Percentiles rank a stretch among this genome's conserved stretches.
These are phyloP conservation scores for Aspergillus avenaceus DNA, from an alignment of 495 filamentous ascomycete species.

Conservation along the genomic window DNA sequence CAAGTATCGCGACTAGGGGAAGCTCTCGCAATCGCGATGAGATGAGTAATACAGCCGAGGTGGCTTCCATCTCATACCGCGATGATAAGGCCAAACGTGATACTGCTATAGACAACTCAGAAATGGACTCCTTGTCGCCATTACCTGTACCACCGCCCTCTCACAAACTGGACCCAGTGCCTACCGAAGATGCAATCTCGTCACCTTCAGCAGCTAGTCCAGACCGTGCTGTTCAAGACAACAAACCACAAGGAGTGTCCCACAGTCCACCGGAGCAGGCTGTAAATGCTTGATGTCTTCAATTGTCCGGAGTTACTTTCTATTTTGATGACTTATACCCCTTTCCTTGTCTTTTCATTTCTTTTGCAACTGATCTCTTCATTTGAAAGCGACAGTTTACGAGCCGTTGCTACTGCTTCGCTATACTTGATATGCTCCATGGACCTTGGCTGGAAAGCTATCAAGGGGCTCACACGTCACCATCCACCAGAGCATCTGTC, in stretches of 20 bases:
- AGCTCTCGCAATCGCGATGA: conserved; percentile 28
- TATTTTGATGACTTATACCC: conserved; percentile 8
- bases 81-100: conserved; percentile 13
- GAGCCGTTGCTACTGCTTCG: not conserved
- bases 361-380: not conserved
- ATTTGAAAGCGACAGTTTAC: conserved; percentile 3
- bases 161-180: not conserved
- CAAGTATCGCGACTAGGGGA: conserved; percentile 34
- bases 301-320: conserved; percentile 7
- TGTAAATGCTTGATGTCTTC: conserved; percentile 17
- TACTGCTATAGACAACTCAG: conserved; percentile 10
- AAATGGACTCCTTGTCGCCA: not conserved
- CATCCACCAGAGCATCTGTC: not conserved
- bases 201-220: no score
- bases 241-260: conserved; percentile 9
- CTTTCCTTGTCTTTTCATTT: conserved; percentile 1
- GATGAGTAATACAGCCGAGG: conserved; percentile 11
- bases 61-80: not conserved
- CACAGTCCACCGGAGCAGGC: conserved; percentile 18
- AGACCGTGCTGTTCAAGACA: conserved; percentile 3
- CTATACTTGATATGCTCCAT: not conserved
- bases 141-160: not conserved
- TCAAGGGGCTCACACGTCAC: not conserved
- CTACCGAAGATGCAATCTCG: conserved; percentile 5
- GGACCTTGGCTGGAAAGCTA: not conserved